These are phyloP conservation scores for Talaromyces sp. DNA, from an alignment of 2,329 filamentous ascomycete genomes.

Conservation along the genomic window DNA sequence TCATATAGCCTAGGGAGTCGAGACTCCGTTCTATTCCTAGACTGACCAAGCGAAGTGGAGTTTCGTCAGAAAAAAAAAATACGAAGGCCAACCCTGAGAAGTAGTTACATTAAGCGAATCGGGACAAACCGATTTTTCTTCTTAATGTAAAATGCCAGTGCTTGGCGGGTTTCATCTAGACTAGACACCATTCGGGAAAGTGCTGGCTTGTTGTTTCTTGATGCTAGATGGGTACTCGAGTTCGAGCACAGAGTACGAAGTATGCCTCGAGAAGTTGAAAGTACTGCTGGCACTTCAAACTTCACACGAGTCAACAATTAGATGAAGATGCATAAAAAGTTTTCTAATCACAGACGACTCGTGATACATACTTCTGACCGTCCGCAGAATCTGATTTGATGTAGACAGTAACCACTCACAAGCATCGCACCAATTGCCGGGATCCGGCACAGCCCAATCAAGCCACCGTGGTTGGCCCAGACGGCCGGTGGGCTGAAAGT, in stretches of 20 bases:
- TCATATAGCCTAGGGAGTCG: neutral
- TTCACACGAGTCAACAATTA: neutral
- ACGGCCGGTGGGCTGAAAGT: neutral
- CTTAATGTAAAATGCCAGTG: neutral
- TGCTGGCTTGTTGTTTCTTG: neutral
- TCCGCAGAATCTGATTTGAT: neutral
- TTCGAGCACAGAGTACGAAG: neutral
- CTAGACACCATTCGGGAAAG: neutral
- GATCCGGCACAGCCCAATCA: constrained; percentile 1
- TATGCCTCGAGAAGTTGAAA: neutral
- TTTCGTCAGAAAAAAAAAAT: neutral
- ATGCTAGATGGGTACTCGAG: too few species aligned
- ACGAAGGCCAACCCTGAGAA: neutral
- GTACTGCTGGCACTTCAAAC: neutral
- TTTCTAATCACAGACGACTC: neutral
- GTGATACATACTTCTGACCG: neutral
- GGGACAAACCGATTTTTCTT: neutral
- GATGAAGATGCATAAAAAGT: neutral
- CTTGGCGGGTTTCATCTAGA: neutral
- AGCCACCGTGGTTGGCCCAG: neutral
- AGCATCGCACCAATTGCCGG: neutral
- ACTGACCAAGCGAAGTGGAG: neutral
- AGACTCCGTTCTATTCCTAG: neutral
- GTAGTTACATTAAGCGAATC: neutral
- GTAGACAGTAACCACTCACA: neutral